phyloP scores from a whole-genome alignment of 805 yeast genomes.

The Lipomyces starkeyi region DNA sequence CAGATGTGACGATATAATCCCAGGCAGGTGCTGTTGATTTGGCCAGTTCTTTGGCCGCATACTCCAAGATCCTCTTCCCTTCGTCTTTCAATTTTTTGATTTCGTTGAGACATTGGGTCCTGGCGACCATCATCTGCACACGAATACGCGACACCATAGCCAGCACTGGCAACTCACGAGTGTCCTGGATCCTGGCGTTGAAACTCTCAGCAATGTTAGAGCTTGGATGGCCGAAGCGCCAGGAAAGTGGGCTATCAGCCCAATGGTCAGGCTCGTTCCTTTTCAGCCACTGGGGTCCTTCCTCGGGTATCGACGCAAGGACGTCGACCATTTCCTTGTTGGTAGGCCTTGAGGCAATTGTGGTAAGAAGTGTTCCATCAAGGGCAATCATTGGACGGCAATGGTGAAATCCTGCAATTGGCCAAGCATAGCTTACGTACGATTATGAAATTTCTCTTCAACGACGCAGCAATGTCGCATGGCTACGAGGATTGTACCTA shows the following conservation, averaged over 20 bases:
- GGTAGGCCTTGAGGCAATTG: no score
- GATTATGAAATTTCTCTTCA: no score
- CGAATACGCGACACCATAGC: background rate
- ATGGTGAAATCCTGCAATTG: no score
- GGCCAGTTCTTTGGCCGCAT: background rate
- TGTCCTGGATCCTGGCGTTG: background rate
- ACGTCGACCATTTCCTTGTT: no score
- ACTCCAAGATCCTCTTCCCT: background rate
- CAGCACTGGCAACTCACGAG: background rate
- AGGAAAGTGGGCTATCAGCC: background rate
- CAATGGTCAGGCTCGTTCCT: slow-evolving; percentile 2
- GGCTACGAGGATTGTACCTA: no score
- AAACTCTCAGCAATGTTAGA: background rate
- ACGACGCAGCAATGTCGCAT: no score
- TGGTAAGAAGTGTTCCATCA: no score
- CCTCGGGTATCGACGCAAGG: background rate
- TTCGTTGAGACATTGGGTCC: background rate
- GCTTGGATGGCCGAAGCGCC: background rate
- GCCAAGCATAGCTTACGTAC: no score
- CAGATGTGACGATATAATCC: background rate
- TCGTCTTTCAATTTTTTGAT: background rate
- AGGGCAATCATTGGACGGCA: no score
- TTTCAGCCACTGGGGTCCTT: background rate
- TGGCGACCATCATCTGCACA: background rate
- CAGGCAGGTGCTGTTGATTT: background rate